These are phyloP conservation scores for Phaeodactylum tricornutum DNA, from an alignment of 108 stramenopile species.

Conservation along the genomic window DNA sequence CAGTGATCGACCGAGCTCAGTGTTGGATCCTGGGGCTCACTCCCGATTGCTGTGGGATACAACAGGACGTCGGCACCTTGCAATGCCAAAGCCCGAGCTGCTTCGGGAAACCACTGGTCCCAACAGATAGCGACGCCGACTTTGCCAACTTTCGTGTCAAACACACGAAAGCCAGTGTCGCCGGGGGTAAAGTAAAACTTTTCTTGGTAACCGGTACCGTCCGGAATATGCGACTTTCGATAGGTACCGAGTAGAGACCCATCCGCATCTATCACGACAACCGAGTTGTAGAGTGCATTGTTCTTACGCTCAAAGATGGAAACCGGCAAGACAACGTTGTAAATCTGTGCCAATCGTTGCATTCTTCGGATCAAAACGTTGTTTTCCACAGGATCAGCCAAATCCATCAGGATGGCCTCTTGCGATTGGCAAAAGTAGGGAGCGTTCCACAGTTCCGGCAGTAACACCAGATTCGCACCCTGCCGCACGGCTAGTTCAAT, in stretches of 20 bases:
- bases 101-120: slow-evolving; percentile 87
- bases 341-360: slow-evolving; percentile 20
- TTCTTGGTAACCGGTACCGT: slow-evolving; percentile 77
- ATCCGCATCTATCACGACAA: slow-evolving; percentile 60
- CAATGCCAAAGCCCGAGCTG: slow-evolving; percentile 55
- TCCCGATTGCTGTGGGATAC: slow-evolving; percentile 70
- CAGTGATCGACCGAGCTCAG: slow-evolving; percentile 47
- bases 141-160: slow-evolving; percentile 29
- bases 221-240: slow-evolving; percentile 68
- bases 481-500: slow-evolving; percentile 16
- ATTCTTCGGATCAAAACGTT: slow-evolving; percentile 21
- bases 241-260: slow-evolving; percentile 46
- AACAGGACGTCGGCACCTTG: slow-evolving; percentile 59
- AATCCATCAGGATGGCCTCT: slow-evolving; percentile 18
- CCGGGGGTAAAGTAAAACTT: slow-evolving; percentile 81
- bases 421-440: slow-evolving; percentile 57
- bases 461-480: slow-evolving; percentile 29
- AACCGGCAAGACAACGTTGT: slow-evolving; percentile 42
- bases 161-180: slow-evolving; percentile 70
- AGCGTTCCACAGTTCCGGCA: slow-evolving; percentile 40
- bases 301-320: slow-evolving; percentile 35
- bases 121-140: slow-evolving; percentile 79
- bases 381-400: slow-evolving; percentile 16
- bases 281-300: slow-evolving; percentile 38
- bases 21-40: slow-evolving; percentile 49